Percentiles rank a stretch among this genome's conserved stretches.
These are phyloP conservation scores for Plasmodium ovale DNA, from an alignment of 169 alveolate genomes.

Conservation along the genomic window DNA sequence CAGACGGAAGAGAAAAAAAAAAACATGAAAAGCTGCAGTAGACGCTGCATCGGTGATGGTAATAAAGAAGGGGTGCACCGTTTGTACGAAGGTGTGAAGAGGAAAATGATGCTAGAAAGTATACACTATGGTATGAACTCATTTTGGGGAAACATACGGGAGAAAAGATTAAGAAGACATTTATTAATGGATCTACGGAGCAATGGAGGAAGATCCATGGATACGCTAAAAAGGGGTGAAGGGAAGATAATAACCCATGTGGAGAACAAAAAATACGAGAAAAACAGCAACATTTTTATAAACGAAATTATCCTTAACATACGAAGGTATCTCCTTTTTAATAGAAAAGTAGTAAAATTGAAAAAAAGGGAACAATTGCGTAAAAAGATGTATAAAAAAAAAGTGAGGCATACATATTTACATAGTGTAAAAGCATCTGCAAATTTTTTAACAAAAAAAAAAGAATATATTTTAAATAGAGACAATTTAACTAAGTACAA, in stretches of 20 bases:
- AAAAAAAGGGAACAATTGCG: conserved; percentile 6
- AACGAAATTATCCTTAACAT: conserved; percentile 27
- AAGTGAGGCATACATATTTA: conserved; percentile 1
- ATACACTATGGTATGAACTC: neutral
- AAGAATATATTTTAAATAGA: conserved; percentile 25
- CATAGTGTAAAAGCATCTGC: neutral
- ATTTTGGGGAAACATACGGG: neutral
- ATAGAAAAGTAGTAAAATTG: conserved; percentile 12
- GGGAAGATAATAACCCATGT: neutral
- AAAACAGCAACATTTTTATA: neutral
- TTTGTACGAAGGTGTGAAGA: neutral
- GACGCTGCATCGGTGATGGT: neutral
- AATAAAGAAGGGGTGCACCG: neutral
- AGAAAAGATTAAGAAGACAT: no score
- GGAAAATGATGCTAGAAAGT: neutral
- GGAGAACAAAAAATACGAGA: neutral
- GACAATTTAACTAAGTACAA: conserved; percentile 19
- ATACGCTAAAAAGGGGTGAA: neutral
- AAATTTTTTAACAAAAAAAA: conserved; percentile 52
- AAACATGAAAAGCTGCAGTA: neutral
- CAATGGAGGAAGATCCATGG: neutral
- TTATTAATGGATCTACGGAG: no score
- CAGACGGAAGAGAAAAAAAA: neutral
- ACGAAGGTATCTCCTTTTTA: conserved; percentile 8
- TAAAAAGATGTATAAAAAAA: conserved; percentile 1